Evolutionary conservation across 345 rosid genomes (phyloP).

Genomic region (Eucalyptus dawsonii): DNA sequence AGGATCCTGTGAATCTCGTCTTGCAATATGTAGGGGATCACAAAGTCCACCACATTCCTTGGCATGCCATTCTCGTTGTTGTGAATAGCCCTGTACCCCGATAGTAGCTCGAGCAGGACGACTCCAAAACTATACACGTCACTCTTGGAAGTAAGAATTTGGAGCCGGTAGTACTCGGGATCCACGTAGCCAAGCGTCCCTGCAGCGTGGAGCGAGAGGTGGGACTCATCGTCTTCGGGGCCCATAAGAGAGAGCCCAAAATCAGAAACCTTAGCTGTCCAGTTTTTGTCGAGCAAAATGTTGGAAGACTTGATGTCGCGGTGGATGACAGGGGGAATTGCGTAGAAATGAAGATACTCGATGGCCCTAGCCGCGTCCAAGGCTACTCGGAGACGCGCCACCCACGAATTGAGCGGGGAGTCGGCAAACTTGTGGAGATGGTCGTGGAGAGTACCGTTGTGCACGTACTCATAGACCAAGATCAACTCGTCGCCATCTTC

Average conservation of each 20-base stretch:
- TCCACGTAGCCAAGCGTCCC: constrained; percentile 83
- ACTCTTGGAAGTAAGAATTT: constrained; percentile 46
- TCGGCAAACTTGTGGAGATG: constrained; percentile 43
- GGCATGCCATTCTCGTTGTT: constrained; percentile 29
- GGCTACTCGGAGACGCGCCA: constrained; percentile 37
- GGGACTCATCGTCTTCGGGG: constrained; percentile 40
- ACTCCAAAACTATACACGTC: constrained; percentile 81
- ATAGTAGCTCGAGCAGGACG: constrained; percentile 48
- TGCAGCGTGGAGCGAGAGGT: constrained; percentile 49
- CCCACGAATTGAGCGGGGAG: constrained; percentile 54
- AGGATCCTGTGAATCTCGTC: constrained; percentile 61
- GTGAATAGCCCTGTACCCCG: constrained; percentile 57
- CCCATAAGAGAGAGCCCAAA: constrained; percentile 68
- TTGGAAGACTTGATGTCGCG: constrained; percentile 84
- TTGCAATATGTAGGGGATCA: constrained; percentile 40
- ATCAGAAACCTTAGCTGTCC: constrained; percentile 72
- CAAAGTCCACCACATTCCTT: constrained; percentile 54
- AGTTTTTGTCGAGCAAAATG: constrained; percentile 35
- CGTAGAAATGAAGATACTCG: constrained; percentile 60
- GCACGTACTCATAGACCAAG: constrained; percentile 59
- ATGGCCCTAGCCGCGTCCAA: constrained; percentile 70
- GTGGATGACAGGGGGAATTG: constrained; percentile 57
- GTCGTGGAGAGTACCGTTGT: constrained; percentile 55
- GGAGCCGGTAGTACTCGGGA: constrained; percentile 70
- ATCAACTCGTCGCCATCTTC: constrained; percentile 47